These are phyloP conservation scores for Dactylis glomerata DNA, from an alignment of 176 grass and related monocot species.

Conservation along the genomic window DNA sequence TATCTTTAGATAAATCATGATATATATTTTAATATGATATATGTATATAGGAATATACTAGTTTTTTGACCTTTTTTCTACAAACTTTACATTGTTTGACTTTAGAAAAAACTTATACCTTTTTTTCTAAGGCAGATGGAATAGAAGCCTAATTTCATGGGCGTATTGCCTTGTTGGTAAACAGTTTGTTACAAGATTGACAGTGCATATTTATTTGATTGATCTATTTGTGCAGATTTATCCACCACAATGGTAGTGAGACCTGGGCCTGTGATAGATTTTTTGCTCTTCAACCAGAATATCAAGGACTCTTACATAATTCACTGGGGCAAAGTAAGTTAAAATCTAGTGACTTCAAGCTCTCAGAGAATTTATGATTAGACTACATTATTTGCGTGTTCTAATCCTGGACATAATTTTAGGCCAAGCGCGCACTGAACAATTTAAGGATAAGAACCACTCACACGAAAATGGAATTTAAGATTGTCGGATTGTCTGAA, in stretches of 20 bases:
- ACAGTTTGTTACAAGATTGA: background rate
- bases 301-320: background rate
- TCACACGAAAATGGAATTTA: background rate
- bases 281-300: conserved; percentile 22
- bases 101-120: too few species aligned
- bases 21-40: too few species aligned
- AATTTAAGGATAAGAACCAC: background rate
- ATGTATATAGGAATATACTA: too few species aligned
- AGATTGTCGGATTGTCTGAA: background rate
- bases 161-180: background rate
- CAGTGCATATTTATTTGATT: background rate
- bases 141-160: background rate
- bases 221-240: conserved; percentile 6
- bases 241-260: conserved; percentile 17
- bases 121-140: too few species aligned
- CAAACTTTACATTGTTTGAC: too few species aligned
- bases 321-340: conserved; percentile 22
- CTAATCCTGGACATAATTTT: background rate
- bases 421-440: background rate
- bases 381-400: background rate
- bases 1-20: too few species aligned
- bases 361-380: background rate
- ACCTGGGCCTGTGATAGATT: conserved; percentile 21
- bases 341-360: background rate
- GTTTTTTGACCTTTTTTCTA: too few species aligned